These are phyloP conservation scores for Zygnema circumcarinatum DNA, from an alignment of 139 green algal genomes.

Conservation along the genomic window DNA sequence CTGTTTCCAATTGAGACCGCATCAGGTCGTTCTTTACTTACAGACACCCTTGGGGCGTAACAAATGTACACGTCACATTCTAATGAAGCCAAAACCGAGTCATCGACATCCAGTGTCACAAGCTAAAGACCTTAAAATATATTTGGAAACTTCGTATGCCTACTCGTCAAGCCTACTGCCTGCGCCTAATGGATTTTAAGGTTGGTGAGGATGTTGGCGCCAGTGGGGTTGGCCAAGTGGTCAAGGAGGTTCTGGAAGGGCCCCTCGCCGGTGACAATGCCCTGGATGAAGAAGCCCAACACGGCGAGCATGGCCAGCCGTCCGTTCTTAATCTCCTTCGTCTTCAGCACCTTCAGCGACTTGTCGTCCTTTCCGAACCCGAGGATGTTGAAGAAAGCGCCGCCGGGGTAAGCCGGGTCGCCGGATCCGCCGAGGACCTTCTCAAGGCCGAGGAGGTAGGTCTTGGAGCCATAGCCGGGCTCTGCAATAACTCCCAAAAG, in stretches of 20 bases:
- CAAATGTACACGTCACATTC: not conserved
- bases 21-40: not conserved
- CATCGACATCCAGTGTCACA: too few relatives aligned
- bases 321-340: slow-evolving; percentile 98
- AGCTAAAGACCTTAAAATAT: too few relatives aligned
- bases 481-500: slow-evolving; percentile 7
- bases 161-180: too few relatives aligned
- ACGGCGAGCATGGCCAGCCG: slow-evolving; percentile 80
- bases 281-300: slow-evolving; percentile 81
- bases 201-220: slow-evolving; percentile 53
- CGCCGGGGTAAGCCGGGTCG: slow-evolving; percentile 89
- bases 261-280: slow-evolving; percentile 69
- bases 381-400: slow-evolving; percentile 95
- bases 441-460: slow-evolving; percentile 97
- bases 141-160: too few relatives aligned
- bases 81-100: not conserved
- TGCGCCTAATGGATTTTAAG: slow-evolving; percentile 50
- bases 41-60: not conserved
- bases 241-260: slow-evolving; percentile 78
- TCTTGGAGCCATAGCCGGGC: slow-evolving; percentile 88
- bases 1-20: too few relatives aligned
- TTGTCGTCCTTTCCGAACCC: slow-evolving; percentile 82
- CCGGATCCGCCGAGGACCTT: slow-evolving; percentile 69
- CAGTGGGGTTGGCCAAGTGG: slow-evolving; percentile 79
- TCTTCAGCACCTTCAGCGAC: slow-evolving; percentile 82